Evolutionary conservation across 2,329 filamentous ascomycete species (phyloP), one percentile per base, ranked within the genome.

Genomic region (Pyrenophora graminea): DNA sequence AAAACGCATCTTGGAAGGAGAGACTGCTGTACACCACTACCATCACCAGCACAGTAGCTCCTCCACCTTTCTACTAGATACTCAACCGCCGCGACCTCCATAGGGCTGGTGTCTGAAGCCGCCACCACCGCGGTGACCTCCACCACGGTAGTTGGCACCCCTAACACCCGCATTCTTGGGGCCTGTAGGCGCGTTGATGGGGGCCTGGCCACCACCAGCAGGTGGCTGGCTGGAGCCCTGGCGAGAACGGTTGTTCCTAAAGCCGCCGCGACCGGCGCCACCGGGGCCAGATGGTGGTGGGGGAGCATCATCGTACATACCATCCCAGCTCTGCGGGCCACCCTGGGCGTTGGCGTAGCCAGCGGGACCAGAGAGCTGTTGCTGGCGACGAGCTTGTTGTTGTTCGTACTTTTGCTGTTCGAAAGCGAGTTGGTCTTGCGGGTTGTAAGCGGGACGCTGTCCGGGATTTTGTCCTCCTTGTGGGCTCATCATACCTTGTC

Each of bases 241-340:
- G 48, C 72, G 72, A 56, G 73, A 73, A 49, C 69, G 70, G 53
- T 62, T 72, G 63, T 64, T 71, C 39, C 54, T 44, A 37, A 56
- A 74, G 44, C 73, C 61, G 42, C 76, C 75, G 75, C 77, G 51
- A 44, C 63, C 58, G 17, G 54, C 45, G 6, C 49, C 66, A 48
- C 76, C 75, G 43, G 80, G 79, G 39, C 78, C 81, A 13, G 76
- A 78, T 62, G 76, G 79, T 4, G 90, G 90, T 69, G 93, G 90
- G 13, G 91, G 92, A 2, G 92, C 90, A 71, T 97, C 93, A 70
- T 97, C 93, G 73, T 97, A 97, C 91, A 96, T 96, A 67, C 93
- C 93, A 73, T 97, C 93, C 91, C 92, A 97, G 34, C 88, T 92
- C 19, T 89, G 90, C n/a, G 88, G 88, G 13, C 85, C 85, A 38